Evolutionary conservation across 2,329 filamentous ascomycete species (phyloP), one percentile per base, ranked within the genome.

Genomic region (Helicocarpus griseus): DNA sequence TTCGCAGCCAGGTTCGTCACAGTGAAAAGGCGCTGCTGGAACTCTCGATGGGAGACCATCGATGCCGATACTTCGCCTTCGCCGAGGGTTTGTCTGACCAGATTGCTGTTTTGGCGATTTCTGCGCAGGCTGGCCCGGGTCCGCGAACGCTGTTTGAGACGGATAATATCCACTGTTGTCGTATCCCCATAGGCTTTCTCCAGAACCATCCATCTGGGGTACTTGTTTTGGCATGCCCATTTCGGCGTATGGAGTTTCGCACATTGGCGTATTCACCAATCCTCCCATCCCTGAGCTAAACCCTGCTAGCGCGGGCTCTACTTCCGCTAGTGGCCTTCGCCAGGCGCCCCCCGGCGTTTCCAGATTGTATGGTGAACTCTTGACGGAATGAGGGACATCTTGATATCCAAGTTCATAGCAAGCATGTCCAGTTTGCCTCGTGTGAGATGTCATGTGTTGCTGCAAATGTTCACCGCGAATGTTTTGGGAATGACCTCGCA

Each of bases 1-100:
- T 50, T 66, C 66, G 57, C 73, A 75, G 6, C 69, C 70, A 1
- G 66, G 64, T 44, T 69, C 65, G 38, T 66, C 65, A 63, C 73
- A 70, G 55, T 66, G 64, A 57, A 72, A 69, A 31, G 68, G 66
- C 2, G 74, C 64, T 60, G 69, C 64, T 47, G 67, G 68, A 41
- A 70, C 69, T 40, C 69, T 65, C 0, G 65, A 57, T 0, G 68
- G 68, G 2, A 70, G 52, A 47, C 65, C 68, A 48, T 69, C 68
- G 14, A 69, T 54, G 35, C 61, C 63, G 17, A 70, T 47, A 40
- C 61, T 66, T 47, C 68, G 67, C 51, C 67, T 68, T 11, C 17
- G 36, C 26, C 9, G 6, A 14, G 48, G 24, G 13, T 21, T 50
- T 22, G 17, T 14, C 39, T 29, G 38, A 9, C 2, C 19, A 6